Percentiles rank a stretch among this genome's conserved stretches.
phyloP scores from a whole-genome alignment of 1,284 basidiomycete species.

The Trichosporon coremiiforme region DNA sequence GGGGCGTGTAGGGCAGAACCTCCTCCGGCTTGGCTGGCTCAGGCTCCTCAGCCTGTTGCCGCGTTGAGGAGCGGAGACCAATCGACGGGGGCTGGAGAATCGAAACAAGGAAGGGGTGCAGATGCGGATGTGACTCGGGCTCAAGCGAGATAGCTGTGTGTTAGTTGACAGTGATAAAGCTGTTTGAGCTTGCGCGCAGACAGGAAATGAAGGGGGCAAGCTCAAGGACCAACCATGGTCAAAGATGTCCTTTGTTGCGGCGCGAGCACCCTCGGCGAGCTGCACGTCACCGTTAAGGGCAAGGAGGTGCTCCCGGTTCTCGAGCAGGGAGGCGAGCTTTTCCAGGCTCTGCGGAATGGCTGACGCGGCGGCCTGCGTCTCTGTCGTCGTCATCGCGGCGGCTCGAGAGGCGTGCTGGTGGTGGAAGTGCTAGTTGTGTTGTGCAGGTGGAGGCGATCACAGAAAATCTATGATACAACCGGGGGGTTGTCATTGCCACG shows the following conservation, averaged over 20 bases:
- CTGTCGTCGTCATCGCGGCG: conserved; percentile 23
- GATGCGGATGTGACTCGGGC: conserved; percentile 64
- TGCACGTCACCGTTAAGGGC: conserved; percentile 60
- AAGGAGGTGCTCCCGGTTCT: conserved; percentile 36
- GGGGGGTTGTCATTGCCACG: neutral
- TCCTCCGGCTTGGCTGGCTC: conserved; percentile 46
- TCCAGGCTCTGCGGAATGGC: conserved; percentile 25
- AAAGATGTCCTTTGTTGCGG: conserved; percentile 74
- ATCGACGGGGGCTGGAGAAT: conserved; percentile 64
- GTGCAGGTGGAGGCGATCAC: conserved; percentile 17
- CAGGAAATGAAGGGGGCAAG: conserved; percentile 59
- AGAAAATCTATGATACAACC: conserved; percentile 17
- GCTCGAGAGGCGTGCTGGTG: neutral
- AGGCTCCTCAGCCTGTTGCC: conserved; percentile 27
- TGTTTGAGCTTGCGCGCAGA: conserved; percentile 38
- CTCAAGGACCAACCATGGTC: conserved; percentile 68
- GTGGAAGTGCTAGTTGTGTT: neutral
- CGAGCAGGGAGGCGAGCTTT: conserved; percentile 24
- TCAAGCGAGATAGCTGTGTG: conserved; percentile 62
- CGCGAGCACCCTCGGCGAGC: conserved; percentile 66
- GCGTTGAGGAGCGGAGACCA: conserved; percentile 55
- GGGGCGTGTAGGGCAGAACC: conserved; percentile 70
- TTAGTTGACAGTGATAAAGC: neutral
- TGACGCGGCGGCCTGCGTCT: conserved; percentile 2
- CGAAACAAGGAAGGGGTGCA: conserved; percentile 69